phyloP scores from a whole-genome alignment of 2,329 filamentous ascomycete species.

The Knoxdaviesia capensis region DNA sequence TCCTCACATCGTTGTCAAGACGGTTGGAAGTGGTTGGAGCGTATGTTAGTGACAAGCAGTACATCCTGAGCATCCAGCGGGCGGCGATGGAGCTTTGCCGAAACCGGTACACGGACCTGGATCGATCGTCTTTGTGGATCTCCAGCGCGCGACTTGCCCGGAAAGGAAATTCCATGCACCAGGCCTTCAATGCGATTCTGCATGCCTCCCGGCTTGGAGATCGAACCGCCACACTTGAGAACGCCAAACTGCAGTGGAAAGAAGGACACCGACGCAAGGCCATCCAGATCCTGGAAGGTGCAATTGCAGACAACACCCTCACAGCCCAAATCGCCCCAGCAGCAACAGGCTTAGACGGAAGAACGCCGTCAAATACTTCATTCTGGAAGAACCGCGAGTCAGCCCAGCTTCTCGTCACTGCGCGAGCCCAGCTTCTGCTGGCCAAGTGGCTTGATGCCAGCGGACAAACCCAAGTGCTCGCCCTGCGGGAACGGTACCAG shows the following conservation, averaged over 20 bases:
- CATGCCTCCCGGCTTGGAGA: conserved; percentile 74
- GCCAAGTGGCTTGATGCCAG: conserved; percentile 93
- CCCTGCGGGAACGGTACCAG: conserved; percentile 65
- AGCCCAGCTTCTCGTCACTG: conserved; percentile 42
- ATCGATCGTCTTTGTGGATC: conserved; percentile 73
- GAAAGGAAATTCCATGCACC: conserved; percentile 64
- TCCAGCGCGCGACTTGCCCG: conserved; percentile 68
- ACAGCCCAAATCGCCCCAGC: too few species aligned
- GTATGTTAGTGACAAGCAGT: conserved; percentile 85
- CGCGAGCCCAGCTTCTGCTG: conserved; percentile 65
- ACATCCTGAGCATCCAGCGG: conserved; percentile 65
- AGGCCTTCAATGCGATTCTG: conserved; percentile 84
- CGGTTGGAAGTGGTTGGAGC: conserved; percentile 81
- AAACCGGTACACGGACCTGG: conserved; percentile 27
- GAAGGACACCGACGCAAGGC: conserved; percentile 88
- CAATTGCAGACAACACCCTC: conserved; percentile 39
- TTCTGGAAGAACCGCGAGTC: conserved; percentile 14
- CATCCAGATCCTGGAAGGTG: conserved; percentile 74
- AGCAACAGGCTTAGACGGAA: too few species aligned
- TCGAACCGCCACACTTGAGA: conserved; percentile 78
- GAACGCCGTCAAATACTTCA: too few species aligned
- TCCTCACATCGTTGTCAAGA: conserved; percentile 40
- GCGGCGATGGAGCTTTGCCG: conserved; percentile 54
- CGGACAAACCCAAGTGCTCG: conserved; percentile 75
- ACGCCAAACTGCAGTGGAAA: conserved; percentile 81